These are phyloP conservation scores for Penicillium atrosanguineum DNA, from an alignment of 495 filamentous ascomycete species.

Conservation along the genomic window DNA sequence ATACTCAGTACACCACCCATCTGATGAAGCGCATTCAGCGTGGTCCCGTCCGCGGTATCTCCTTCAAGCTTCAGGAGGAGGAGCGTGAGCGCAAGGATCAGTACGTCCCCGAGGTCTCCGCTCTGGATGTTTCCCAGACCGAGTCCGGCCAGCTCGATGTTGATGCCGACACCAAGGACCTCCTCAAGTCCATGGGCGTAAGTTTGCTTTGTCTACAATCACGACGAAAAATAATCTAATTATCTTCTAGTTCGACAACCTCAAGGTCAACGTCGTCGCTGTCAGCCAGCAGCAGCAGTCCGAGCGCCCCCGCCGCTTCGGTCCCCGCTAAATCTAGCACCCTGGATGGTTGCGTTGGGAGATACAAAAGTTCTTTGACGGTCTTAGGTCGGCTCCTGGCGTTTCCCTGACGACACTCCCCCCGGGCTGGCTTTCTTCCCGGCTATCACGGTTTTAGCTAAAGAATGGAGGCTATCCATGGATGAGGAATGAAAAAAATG, in stretches of 20 bases:
- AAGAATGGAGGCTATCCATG: conserved; percentile 31
- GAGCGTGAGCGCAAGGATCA: conserved; percentile 99
- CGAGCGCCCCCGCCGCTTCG: conserved; percentile 72
- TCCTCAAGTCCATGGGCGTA: conserved; percentile 98
- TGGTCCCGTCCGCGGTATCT: conserved; percentile 98
- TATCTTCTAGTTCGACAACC: conserved; percentile 80
- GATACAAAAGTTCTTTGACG: conserved; percentile 27
- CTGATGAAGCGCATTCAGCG: conserved; percentile 98
- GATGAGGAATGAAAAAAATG: conserved; percentile 57
- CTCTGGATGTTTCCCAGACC: conserved; percentile 92
- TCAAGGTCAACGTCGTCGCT: conserved; percentile 89
- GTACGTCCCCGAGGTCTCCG: conserved; percentile 98
- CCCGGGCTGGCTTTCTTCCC: conserved; percentile 20
- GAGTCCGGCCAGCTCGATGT: conserved; percentile 93
- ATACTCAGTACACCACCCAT: conserved; percentile 69
- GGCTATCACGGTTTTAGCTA: conserved; percentile 35
- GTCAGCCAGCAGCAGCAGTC: conserved; percentile 81
- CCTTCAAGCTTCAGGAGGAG: conserved; percentile 99
- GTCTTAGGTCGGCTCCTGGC: conserved; percentile 37
- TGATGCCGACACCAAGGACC: conserved; percentile 94
- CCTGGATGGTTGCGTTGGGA: conserved; percentile 15
- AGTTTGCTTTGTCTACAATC: conserved; percentile 37
- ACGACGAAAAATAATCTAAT: conserved; percentile 2
- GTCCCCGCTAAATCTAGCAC: conserved; percentile 41
- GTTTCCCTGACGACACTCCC: conserved; percentile 26